Evolutionary conservation across 345 rosid species (phyloP), one percentile per base, ranked within the genome.

Genomic region (Mercurialis annua): DNA sequence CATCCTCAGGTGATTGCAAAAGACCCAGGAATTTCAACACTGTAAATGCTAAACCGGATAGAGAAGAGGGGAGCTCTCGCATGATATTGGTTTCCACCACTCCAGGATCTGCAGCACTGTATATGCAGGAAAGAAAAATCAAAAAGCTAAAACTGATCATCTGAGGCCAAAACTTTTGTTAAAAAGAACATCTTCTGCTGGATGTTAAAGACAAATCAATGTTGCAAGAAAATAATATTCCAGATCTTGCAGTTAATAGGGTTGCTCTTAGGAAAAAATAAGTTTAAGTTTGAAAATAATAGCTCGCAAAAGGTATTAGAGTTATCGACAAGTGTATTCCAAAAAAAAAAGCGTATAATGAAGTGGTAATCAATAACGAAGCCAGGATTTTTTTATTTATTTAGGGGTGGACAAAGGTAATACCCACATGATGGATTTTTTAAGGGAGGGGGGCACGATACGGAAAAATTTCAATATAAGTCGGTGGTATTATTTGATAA

Each of bases 101-200:
- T 78, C 97, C 99, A 65, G 97, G 99, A 83, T 94, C 99, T 14
- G 81, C 92, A 65, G 94, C 87, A 77, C 98, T 90, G 70, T 73
- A 59, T 54, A 43, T 53, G 47, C 31, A 66, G 60, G 18, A 43
- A 40, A 63, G 21, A 43, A 40, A 71, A 71, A 20, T 71, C 38
- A 50, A 51, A 38, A 46, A 52, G 64, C 40, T n/a, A n/a, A 12
- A 59, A 62, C 12, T 20, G n/a, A 65, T 51, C 33, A 68, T 24
- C 9, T 24, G 33, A 33, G 59, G n/a, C 21, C 36, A 46, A 52
- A 65, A 38, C 23, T 23, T 38, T 24, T 50, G 11, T 10, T 3
- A 23, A 40, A 4, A 59, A 11, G 5, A 36, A 3, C 1, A 18
- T 6, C 6, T 34, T 5, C n/a, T 23, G 20, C 7, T 7, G 3